Evolutionary conservation across 169 alveolate species (phyloP).

Genomic region (Plasmodium fragile): DNA sequence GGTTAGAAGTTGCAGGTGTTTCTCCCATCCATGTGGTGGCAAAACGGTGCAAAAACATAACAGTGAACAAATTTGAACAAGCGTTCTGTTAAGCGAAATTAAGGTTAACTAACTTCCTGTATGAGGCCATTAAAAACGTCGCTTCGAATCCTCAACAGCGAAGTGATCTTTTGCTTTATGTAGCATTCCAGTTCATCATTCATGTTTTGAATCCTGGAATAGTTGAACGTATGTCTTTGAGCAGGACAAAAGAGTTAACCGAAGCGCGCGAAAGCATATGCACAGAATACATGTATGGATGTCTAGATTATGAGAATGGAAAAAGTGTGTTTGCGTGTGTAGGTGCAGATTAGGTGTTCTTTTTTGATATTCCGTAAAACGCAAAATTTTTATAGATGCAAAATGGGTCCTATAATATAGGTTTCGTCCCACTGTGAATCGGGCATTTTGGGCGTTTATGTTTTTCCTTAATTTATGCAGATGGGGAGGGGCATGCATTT

Average conservation of each 20-base stretch:
- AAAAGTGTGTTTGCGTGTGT: neutral
- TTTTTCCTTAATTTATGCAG: conserved; percentile 1
- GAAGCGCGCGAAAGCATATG: conserved; percentile 9
- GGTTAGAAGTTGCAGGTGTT: neutral
- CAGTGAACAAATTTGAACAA: neutral
- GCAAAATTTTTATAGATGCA: neutral
- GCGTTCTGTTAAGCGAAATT: neutral
- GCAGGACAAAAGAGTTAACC: neutral
- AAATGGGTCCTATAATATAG: neutral
- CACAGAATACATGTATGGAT: conserved; percentile 10
- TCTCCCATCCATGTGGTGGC: neutral
- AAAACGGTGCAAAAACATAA: neutral
- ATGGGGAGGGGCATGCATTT: neutral
- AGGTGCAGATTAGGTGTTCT: neutral
- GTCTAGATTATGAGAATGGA: conserved; percentile 6
- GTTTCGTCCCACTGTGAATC: neutral
- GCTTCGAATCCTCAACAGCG: conserved; percentile 36
- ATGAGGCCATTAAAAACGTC: conserved; percentile 25
- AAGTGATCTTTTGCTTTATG: conserved; percentile 45
- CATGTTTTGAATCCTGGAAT: conserved; percentile 32
- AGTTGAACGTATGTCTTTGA: neutral
- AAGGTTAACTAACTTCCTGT: conserved; percentile 29
- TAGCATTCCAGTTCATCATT: conserved; percentile 51
- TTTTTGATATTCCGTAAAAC: neutral
- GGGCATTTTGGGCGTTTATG: conserved; percentile 2